Conservation (phyloP, 495 filamentous ascomycete genomes). For the Aspergillus coremiiformis region DNA sequence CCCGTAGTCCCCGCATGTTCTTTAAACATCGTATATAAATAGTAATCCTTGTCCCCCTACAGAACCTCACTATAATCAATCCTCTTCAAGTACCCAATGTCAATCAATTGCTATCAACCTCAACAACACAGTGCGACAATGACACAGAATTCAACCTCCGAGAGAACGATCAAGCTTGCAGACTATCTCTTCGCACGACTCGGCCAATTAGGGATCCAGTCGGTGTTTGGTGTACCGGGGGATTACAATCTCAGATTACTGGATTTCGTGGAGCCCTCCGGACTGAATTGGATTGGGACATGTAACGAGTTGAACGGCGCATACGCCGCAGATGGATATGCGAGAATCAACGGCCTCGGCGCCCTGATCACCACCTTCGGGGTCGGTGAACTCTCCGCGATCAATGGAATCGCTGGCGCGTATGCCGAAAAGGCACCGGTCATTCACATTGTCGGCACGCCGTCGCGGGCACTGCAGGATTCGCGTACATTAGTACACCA, state of each 20-base stretch:
- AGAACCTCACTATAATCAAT: no score
- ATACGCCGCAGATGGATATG: constrained; percentile 78
- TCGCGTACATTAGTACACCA: constrained; percentile 35
- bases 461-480: constrained; percentile 24
- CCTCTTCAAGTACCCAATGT: no score
- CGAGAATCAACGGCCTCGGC: constrained; percentile 61
- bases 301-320: constrained; percentile 79
- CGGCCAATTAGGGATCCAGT: constrained; percentile 58
- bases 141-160: background rate
- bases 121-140: background rate
- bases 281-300: constrained; percentile 70
- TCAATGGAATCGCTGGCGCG: constrained; percentile 66
- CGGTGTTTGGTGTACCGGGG: constrained; percentile 63
- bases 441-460: constrained; percentile 70
- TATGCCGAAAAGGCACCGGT: constrained; percentile 71
- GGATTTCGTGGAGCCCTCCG: constrained; percentile 56
- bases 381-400: constrained; percentile 68
- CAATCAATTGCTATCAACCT: no score
- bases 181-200: constrained; percentile 65
- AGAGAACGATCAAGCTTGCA: constrained; percentile 27
- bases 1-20: no score
- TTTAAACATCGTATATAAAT: no score
- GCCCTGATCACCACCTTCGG: constrained; percentile 76
- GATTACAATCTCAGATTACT: constrained; percentile 68
- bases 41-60: no score